Percentiles rank a stretch among this genome's conserved stretches.
Conservation (phyloP, 1,139 yeast genomes). For the Zygosaccharomyces sapae region DNA sequence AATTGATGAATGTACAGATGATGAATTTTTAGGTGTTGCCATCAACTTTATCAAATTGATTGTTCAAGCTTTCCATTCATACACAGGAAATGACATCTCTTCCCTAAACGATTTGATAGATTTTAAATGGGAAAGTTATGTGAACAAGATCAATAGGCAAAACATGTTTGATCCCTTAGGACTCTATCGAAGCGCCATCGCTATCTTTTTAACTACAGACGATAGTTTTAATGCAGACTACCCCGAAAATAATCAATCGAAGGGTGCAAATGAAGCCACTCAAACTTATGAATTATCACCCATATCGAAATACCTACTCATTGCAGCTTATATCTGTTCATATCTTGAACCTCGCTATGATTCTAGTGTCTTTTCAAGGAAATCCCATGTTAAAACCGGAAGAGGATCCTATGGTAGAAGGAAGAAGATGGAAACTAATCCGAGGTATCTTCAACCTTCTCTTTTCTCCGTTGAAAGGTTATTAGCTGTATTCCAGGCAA, state of each 20-base stretch:
- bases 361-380: constrained; percentile 57
- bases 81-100: constrained; percentile 33
- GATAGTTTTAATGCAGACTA: constrained; percentile 23
- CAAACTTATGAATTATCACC: constrained; percentile 43
- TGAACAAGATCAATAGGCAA: constrained; percentile 19
- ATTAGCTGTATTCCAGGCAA: constrained; percentile 63
- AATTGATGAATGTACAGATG: constrained; percentile 17
- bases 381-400: constrained; percentile 43
- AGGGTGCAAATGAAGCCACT: constrained; percentile 20
- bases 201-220: constrained; percentile 26
- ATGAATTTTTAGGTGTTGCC: constrained; percentile 18
- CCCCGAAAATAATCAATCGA: constrained; percentile 10
- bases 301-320: constrained; percentile 56
- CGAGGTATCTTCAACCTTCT: constrained; percentile 57
- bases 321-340: constrained; percentile 72
- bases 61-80: constrained; percentile 33
- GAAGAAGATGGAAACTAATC: constrained; percentile 48
- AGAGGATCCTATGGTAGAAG: constrained; percentile 42
- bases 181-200: constrained; percentile 25
- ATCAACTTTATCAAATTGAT: constrained; percentile 30
- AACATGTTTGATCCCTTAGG: constrained; percentile 28
- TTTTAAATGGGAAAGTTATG: constrained; percentile 32
- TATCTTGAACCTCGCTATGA: constrained; percentile 62
- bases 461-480: constrained; percentile 64
- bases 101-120: constrained; percentile 32